phyloP scores from a whole-genome alignment of 441 rosid genomes.

The Eutrema salsugineum region DNA sequence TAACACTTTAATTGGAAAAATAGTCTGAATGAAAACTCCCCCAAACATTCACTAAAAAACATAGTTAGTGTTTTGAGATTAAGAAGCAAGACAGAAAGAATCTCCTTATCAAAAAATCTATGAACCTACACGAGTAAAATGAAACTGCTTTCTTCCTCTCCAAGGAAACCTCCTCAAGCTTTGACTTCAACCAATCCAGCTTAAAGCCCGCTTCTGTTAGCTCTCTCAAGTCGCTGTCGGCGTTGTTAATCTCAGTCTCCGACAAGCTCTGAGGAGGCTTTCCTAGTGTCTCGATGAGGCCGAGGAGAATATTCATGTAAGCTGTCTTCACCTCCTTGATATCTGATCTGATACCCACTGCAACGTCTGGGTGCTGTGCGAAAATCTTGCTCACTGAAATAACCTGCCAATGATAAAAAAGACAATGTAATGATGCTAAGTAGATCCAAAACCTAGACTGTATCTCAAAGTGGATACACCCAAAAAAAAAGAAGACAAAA shows the following conservation, averaged over 20 bases:
- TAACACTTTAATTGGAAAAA: background rate
- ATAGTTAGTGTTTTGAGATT: background rate
- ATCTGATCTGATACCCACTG: background rate
- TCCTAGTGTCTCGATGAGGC: background rate
- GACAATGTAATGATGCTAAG: background rate
- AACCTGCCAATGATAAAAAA: background rate
- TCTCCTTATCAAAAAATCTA: background rate
- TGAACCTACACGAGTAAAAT: background rate
- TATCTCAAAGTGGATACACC: background rate
- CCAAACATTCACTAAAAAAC: background rate
- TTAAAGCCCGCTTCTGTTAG: background rate
- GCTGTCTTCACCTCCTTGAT: constrained; percentile 6
- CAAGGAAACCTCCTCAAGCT: constrained; percentile 9
- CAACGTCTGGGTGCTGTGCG: background rate
- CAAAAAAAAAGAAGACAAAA: background rate
- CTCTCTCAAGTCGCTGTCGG: background rate
- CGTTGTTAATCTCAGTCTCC: constrained; percentile 10
- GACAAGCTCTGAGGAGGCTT: constrained; percentile 4
- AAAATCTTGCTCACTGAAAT: background rate
- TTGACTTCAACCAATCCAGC: background rate
- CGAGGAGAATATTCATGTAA: constrained; percentile 10
- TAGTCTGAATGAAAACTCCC: background rate
- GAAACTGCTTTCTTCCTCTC: background rate
- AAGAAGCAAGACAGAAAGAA: constrained; percentile 7
- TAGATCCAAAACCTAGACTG: background rate